Percentiles rank a stretch among this genome's conserved stretches.
These are phyloP conservation scores for Lactarius sp. DNA, from an alignment of 768 basidiomycete species.

Conservation along the genomic window DNA sequence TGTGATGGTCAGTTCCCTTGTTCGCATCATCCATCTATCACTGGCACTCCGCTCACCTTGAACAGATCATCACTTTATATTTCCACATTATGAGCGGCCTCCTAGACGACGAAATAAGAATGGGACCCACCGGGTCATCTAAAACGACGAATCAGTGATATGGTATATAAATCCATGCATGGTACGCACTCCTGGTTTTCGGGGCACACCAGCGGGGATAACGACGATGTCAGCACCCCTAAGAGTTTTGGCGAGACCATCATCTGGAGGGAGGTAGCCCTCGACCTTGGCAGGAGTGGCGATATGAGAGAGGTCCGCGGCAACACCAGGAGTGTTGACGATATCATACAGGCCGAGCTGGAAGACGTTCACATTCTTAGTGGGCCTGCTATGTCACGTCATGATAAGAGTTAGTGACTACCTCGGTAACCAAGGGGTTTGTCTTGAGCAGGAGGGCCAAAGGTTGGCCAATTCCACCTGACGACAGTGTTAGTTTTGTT, in stretches of 20 bases:
- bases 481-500: conserved; percentile 13
- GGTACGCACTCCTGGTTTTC: conserved; percentile 82
- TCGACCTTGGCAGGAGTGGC: conserved; percentile 79
- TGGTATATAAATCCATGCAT: conserved; percentile 3
- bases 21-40: neutral
- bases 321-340: conserved; percentile 95
- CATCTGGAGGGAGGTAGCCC: conserved; percentile 75
- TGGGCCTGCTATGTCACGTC: neutral
- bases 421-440: conserved; percentile 77
- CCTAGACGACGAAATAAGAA: neutral
- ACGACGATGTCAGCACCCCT: conserved; percentile 86
- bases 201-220: conserved; percentile 94
- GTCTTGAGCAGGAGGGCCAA: conserved; percentile 87
- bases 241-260: conserved; percentile 78
- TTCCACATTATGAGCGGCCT: conserved; percentile 11
- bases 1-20: conserved; percentile 33
- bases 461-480: conserved; percentile 96
- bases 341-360: conserved; percentile 93
- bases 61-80: conserved; percentile 84
- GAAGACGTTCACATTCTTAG: neutral
- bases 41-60: conserved; percentile 52
- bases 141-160: conserved; percentile 1
- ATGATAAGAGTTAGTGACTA: conserved; percentile 28
- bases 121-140: conserved; percentile 48
- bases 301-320: conserved; percentile 92